Evolutionary conservation across 257 asterid genomes (phyloP), one percentile per base, ranked within the genome.

Genomic region (Mentha longifolia): DNA sequence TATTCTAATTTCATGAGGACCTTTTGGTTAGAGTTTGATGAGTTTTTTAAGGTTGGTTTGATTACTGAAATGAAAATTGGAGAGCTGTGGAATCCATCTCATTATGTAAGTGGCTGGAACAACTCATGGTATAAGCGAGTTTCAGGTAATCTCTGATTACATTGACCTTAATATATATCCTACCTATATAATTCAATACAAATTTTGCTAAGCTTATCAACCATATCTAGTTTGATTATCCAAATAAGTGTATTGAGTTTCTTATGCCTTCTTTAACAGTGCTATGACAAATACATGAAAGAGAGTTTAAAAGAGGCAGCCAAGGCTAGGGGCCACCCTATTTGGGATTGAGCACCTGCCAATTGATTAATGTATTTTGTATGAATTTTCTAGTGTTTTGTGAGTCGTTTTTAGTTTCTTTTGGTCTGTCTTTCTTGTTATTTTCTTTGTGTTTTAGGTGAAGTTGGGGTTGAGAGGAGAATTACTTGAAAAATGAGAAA

Each of bases 111-210:
- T 75, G 93, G 90, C 45, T 90, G 97, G 95, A 73, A 80, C 49
- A n/a, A 86, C 88, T 81, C 94, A 92, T 50, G 97, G 96, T 52
- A 84, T 90, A 51, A 95, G 97, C 66, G 96, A 88, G 80, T 91
- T 91, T 73, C 97, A 87, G 91, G 96, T n/a, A n/a, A n/a, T n/a
- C n/a, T n/a, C n/a, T n/a, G n/a, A n/a, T n/a, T n/a, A n/a, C n/a
- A n/a, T n/a, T n/a, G n/a, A n/a, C n/a, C n/a, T n/a, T n/a, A n/a
- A n/a, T n/a, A n/a, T n/a, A n/a, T n/a, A n/a, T n/a, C n/a, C n/a
- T n/a, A n/a, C n/a, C n/a, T n/a, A n/a, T n/a, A n/a, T 87, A 75
- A 71, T 14, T 25, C 28, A 25, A 25, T 25, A 25, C 42, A 37
- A 25, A 25, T 47, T 55, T 68, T 35, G 47, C 47, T 56, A 58